Evolutionary conservation across 176 grass and related monocot species (phyloP).

Genomic region (Pharus latifolius): DNA sequence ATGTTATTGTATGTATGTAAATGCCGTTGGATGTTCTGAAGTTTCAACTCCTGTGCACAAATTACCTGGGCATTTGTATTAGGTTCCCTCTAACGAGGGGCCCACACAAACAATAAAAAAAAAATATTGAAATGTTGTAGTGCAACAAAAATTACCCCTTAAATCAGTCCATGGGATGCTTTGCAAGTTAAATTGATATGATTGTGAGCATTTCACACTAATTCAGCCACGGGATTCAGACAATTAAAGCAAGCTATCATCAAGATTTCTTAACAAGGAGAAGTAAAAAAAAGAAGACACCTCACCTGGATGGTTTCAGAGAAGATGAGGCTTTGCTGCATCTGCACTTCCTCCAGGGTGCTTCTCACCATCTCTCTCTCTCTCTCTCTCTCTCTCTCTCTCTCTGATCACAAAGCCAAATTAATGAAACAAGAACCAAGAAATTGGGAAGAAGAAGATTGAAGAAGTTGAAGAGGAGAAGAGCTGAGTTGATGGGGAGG

Average conservation of each 20-base stretch:
- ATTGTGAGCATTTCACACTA: no score
- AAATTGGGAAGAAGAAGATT: conserved; percentile 16
- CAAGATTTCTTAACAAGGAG: neutral
- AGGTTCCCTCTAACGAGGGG: no score
- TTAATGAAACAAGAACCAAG: neutral
- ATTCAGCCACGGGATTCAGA: neutral
- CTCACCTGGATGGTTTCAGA: conserved; percentile 75
- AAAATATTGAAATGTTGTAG: no score
- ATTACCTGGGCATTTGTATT: no score
- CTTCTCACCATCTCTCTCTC: neutral
- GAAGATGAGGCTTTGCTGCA: conserved; percentile 55
- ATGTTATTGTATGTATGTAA: no score
- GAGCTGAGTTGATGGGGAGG: no score
- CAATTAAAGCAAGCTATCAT: no score
- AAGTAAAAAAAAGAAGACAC: neutral
- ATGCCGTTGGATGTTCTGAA: no score
- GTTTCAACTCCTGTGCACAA: no score
- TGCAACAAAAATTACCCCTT: neutral
- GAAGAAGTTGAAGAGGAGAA: neutral
- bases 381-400: neutral
- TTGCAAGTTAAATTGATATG: no score
- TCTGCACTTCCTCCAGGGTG: conserved; percentile 52
- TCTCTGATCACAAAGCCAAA: neutral
- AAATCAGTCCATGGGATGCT: neutral
- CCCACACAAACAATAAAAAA: no score